phyloP scores from a whole-genome alignment of 2,329 filamentous ascomycete genomes.

The Microsporum ferrugineum region DNA sequence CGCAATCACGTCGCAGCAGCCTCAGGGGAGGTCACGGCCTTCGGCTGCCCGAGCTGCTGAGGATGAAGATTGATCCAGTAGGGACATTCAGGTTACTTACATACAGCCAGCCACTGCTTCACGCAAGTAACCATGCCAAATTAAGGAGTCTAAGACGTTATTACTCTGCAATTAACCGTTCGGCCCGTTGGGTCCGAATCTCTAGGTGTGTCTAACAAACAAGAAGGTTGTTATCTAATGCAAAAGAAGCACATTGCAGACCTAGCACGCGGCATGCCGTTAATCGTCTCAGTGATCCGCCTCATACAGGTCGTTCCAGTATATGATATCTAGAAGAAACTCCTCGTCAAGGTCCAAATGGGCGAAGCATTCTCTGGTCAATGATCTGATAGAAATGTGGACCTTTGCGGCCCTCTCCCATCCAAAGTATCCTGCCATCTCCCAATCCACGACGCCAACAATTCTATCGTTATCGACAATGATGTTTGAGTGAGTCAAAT shows the following conservation, averaged over 20 bases:
- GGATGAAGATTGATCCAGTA: background rate
- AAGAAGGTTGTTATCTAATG: background rate
- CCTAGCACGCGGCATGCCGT: background rate
- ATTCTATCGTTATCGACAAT: slow-evolving; percentile 28
- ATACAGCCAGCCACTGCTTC: no score
- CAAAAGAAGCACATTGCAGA: background rate
- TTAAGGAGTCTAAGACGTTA: no score
- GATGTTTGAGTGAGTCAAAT: slow-evolving; percentile 29
- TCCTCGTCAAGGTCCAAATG: background rate
- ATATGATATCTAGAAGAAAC: background rate
- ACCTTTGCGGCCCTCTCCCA: slow-evolving; percentile 24
- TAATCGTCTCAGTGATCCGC: background rate
- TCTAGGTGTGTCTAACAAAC: background rate
- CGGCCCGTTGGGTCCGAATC: no score
- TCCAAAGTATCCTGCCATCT: slow-evolving; percentile 31
- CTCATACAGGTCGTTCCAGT: background rate
- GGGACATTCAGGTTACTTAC: background rate
- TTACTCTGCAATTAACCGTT: no score
- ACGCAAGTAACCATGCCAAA: no score
- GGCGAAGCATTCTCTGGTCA: background rate
- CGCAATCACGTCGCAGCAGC: slow-evolving; percentile 23
- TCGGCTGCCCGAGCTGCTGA: background rate
- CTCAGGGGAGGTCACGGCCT: slow-evolving; percentile 2
- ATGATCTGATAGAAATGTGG: slow-evolving; percentile 19
- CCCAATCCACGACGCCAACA: slow-evolving; percentile 30